phyloP scores from a whole-genome alignment of 768 basidiomycete genomes.

The Amanita thiersii region DNA sequence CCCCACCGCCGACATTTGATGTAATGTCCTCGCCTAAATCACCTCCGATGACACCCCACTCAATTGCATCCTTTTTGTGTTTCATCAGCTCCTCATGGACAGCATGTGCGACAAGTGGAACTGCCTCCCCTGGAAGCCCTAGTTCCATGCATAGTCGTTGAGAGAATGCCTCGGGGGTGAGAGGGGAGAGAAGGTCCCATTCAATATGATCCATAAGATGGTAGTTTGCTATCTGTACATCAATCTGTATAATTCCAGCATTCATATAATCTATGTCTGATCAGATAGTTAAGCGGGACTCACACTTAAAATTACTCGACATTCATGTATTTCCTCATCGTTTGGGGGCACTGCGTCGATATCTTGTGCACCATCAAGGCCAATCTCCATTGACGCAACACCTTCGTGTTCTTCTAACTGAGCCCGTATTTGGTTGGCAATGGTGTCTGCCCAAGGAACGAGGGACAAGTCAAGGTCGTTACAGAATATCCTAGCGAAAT shows the following conservation, averaged over 20 bases:
- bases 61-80: constrained; percentile 92
- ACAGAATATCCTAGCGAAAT: constrained; percentile 84
- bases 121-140: constrained; percentile 80
- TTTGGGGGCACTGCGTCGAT: constrained; percentile 31
- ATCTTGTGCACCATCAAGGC: constrained; percentile 47
- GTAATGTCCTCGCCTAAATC: constrained; percentile 22
- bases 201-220: constrained; percentile 95
- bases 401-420: constrained; percentile 89
- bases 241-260: constrained; percentile 53
- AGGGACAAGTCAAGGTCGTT: constrained; percentile 75
- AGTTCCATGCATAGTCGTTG: constrained; percentile 75
- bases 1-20: constrained; percentile 12
- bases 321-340: constrained; percentile 61
- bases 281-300: constrained; percentile 17
- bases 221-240: constrained; percentile 90
- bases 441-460: constrained; percentile 61
- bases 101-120: constrained; percentile 86
- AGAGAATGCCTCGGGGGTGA: constrained; percentile 86
- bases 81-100: constrained; percentile 93
- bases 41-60: constrained; percentile 83
- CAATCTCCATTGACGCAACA: constrained; percentile 70
- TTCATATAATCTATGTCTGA: background rate
- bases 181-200: constrained; percentile 92
- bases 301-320: constrained; percentile 76
- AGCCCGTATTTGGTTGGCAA: constrained; percentile 81